Evolutionary conservation across 2,329 filamentous ascomycete species (phyloP), one percentile per base, ranked within the genome.

Genomic region (Fonsecaea monophora): DNA sequence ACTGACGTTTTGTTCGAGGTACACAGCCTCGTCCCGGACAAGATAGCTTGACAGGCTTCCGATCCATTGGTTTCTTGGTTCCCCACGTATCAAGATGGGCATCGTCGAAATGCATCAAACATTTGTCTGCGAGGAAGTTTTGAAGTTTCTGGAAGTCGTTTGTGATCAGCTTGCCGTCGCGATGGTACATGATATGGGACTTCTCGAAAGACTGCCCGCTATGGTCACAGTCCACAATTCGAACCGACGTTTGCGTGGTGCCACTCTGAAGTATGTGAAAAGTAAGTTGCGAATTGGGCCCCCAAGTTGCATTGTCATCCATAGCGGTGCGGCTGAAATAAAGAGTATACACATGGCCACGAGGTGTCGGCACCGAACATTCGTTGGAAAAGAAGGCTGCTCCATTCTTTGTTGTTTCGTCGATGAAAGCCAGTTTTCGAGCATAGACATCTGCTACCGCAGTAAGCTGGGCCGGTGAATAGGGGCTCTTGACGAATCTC

Each of bases 21-120:
- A 69, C 61, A 60, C 77, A 81, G 3, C 64, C 15, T 1, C 15
- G 1, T 0, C 71, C 67, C 0, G 79, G 79, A 54, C 79, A 81
- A 0, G 74, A 66, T 0, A 80, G 67, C 40, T 70, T 78, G 35
- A 79, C 74, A 10, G 37, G 60, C n/a, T 71, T 66, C 30, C 74
- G 63, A 35, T 77, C 63, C 5, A 75, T 58, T 0, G 76, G 76
- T 55, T 72, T 75, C 34, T 72, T 58, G 53, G 66, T 56, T 54
- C 67, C 62, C 30, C 60, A 25, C 4, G 56, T 70, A 21, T 75
- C 71, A 25, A 74, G 60, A 12, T 50, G 62, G 5, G 45, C 0
- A 4, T 62, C 15, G 13, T 64, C 42, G 57, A 68, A 74, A 50
- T 58, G 30, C 37, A 73, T 71, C 30, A 75, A 65, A 50, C 63